Evolutionary conservation across 306 rosid species (phyloP), one percentile per base, ranked within the genome.

Genomic region (Dicorynia guianensis): DNA sequence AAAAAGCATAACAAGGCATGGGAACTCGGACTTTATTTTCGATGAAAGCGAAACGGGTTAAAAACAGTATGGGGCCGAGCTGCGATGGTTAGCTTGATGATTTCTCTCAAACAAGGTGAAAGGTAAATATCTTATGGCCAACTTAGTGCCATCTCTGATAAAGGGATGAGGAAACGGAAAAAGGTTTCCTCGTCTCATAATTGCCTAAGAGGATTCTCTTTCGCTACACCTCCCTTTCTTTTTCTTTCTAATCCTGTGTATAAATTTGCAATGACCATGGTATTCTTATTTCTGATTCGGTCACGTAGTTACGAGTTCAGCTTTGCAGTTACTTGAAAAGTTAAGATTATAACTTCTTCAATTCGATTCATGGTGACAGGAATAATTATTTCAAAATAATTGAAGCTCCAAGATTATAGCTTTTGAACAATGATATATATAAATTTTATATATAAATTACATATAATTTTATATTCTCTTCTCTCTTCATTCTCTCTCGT

Each of bases 21-120:
- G 84, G 86, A 65, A 80, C 72, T 87, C 75, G 84, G 71, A 72
- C 76, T 81, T 76, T 11, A 70, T 19, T 74, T 83, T 77, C 60
- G 43, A 72, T 56, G 70, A 81, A 42, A 48, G 54, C 11, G 62
- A 71, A 53, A 48, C 8, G 11, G 69, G 70, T 46, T 49, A 47
- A 46, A 77, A 49, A 77, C 63, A 67, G 75, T 68, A 76, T 80
- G 80, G 79, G 77, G 46, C 76, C 79, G 71, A 63, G 34, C 39
- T 30, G 53, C 55, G 74, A 47, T 74, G 30, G 30, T 2, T 25
- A 25, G 30, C 30, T 25, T 25, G 11, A 42, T n/a, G n/a, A n/a
- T n/a, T n/a, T n/a, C n/a, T n/a, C n/a, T n/a, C n/a, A n/a, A n/a
- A 52, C 67, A 59, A 17, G 60, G 36, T 47, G 7, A 82, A 68